These are phyloP conservation scores for Dactylis glomerata DNA, from an alignment of 176 grass and related monocot genomes.

Conservation along the genomic window DNA sequence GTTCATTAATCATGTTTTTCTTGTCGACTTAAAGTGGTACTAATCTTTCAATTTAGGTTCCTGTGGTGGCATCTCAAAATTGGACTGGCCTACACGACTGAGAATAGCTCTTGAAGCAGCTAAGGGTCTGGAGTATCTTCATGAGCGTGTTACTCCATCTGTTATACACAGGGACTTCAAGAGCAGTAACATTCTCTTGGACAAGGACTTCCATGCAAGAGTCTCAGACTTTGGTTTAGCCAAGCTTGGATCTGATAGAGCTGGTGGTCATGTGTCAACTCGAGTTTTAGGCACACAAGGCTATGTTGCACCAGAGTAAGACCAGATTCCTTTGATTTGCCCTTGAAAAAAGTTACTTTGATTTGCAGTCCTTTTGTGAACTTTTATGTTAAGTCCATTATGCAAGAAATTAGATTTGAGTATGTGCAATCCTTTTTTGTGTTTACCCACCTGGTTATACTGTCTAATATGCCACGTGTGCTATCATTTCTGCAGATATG, in stretches of 20 bases:
- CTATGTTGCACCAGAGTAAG: conserved; percentile 98
- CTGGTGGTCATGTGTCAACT: conserved; percentile 94
- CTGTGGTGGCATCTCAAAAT: conserved; percentile 70
- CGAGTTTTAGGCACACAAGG: conserved; percentile 92
- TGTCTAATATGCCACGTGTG: conserved; percentile 14
- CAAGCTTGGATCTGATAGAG: conserved; percentile 95
- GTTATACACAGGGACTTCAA: conserved; percentile 98
- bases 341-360: background rate
- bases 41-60: conserved; percentile 45
- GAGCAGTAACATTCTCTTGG: conserved; percentile 98
- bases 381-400: background rate
- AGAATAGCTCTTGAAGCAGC: conserved; percentile 96
- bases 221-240: conserved; percentile 96
- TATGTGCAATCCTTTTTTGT: background rate
- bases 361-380: background rate
- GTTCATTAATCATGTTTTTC: background rate
- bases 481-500: conserved; percentile 59
- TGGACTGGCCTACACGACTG: conserved; percentile 90
- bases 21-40: background rate
- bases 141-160: conserved; percentile 78
- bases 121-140: conserved; percentile 96
- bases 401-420: conserved; percentile 10
- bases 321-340: conserved; percentile 5
- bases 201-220: conserved; percentile 84
- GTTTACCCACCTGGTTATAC: conserved; percentile 6